A percentile compares a stretch with the other conserved stretches of the same genome.
Evolutionary conservation across 2,329 filamentous ascomycete species (phyloP).

Genomic region (Clarireedia paspali): DNA sequence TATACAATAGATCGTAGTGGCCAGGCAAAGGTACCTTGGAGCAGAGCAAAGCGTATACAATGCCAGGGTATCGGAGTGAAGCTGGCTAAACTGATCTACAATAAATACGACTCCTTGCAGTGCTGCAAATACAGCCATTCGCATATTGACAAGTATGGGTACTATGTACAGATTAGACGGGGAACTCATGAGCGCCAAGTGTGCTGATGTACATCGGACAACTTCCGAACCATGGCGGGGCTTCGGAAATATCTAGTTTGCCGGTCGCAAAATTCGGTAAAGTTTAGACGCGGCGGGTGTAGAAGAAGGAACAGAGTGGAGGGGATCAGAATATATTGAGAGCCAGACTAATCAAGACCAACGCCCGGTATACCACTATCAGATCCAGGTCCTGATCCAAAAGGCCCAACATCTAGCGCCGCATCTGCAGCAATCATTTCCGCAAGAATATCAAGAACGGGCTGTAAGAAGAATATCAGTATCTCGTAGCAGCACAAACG

Average conservation of each 20-base stretch:
- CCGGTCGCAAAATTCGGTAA: slow-evolving; percentile 3
- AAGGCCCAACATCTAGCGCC: slow-evolving; percentile 51
- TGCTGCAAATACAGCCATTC: slow-evolving; percentile 14
- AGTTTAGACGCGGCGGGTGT: neutral
- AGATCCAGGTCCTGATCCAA: slow-evolving; percentile 22
- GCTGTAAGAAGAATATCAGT: slow-evolving; percentile 38
- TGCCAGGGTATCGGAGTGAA: slow-evolving; percentile 1
- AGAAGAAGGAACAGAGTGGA: slow-evolving; percentile 14
- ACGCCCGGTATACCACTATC: slow-evolving; percentile 26
- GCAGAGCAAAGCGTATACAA: neutral
- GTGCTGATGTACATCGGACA: slow-evolving; percentile 22
- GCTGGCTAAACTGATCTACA: slow-evolving; percentile 5
- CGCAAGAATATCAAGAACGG: slow-evolving; percentile 89
- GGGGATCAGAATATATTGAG: slow-evolving; percentile 7
- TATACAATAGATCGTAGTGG: neutral
- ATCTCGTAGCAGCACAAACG: too few relatives aligned
- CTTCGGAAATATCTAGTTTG: slow-evolving; percentile 11
- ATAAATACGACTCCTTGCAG: slow-evolving; percentile 14
- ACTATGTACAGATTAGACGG: slow-evolving; percentile 25
- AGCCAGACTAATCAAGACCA: slow-evolving; percentile 26
- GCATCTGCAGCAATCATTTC: slow-evolving; percentile 96
- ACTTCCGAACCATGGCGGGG: slow-evolving; percentile 3
- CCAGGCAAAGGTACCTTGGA: neutral
- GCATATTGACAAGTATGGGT: slow-evolving; percentile 20
- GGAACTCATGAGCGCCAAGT: slow-evolving; percentile 19